These are phyloP conservation scores for Mycena leptocephala DNA, from an alignment of 768 basidiomycete species.

Conservation along the genomic window DNA sequence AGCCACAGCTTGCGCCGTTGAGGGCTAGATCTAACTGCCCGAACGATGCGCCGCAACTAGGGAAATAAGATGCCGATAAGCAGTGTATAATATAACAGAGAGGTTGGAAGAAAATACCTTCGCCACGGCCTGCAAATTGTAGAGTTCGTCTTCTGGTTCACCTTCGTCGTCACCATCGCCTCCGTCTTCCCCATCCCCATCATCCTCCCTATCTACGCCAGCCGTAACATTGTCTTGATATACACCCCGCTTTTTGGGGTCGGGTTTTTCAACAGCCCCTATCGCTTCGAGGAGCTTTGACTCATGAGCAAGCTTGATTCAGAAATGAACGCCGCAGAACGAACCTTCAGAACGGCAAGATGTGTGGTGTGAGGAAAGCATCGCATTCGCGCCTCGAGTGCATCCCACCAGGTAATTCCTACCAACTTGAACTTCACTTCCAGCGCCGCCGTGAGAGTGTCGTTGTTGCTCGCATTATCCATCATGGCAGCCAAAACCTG, in stretches of 20 bases:
- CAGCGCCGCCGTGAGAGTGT: constrained; percentile 34
- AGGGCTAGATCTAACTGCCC: constrained; percentile 39
- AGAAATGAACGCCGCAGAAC: not conserved
- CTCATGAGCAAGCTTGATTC: not conserved
- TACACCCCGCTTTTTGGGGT: constrained; percentile 37
- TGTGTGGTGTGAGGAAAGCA: constrained; percentile 44
- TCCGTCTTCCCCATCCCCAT: constrained; percentile 15
- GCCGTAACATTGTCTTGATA: constrained; percentile 41
- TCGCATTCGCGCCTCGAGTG: constrained; percentile 22
- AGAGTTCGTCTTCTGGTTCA: too few species aligned
- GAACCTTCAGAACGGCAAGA: constrained; percentile 38
- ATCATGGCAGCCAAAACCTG: too few species aligned
- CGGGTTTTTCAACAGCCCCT: constrained; percentile 40
- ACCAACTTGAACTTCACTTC: not conserved
- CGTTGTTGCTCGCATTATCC: too few species aligned
- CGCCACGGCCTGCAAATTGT: not conserved
- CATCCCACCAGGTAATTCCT: constrained; percentile 27
- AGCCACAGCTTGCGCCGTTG: constrained; percentile 32
- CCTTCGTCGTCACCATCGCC: too few species aligned
- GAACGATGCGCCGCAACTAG: constrained; percentile 47
- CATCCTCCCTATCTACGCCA: constrained; percentile 20
- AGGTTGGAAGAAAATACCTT: not conserved
- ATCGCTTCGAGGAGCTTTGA: constrained; percentile 51
- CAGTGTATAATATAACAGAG: not conserved
- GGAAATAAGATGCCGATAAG: not conserved